Base-by-base conservation (phyloP, 164 flowering plant genomes). In the Aristolochia californica region DNA sequence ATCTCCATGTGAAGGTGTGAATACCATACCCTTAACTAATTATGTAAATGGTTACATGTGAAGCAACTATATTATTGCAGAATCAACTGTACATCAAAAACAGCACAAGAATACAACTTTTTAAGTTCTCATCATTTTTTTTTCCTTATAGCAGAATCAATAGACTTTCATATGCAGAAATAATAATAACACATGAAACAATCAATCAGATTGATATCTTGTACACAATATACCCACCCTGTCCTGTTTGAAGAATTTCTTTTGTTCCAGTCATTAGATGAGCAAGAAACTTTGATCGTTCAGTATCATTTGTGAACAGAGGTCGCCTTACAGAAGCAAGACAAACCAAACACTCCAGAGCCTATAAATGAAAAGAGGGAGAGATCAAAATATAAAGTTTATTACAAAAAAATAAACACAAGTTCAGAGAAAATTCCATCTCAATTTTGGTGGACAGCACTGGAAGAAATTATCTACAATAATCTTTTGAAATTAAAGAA, bases 231-330 rank as follows among this genome's bases (percentile, higher is more conserved):
- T 34, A 16, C 43, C 59, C 28, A 93, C 99, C 99, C 84, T 82
- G 80, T 56, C 96, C 97, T 25, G 93, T 78, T 75, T 83, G 90
- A 20, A 93, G 71, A 70, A 93, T 87, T 57, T 85, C 99, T 66
- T 84, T 87, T 11, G 99, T 93, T 78, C 99, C 97, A 27, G 95
- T 78, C 87, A 93, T 85, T 50, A 93, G 66, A 77, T 85, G 97
- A 56, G 86, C 96, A 73, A 93, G 80, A 73, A 83, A 93, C 77
- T 84, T 89, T 27, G 91, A 78, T 53, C 97, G 89, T 20, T 86
- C 75, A 53, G 80, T 72, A 61, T 93, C 97, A 74, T 77, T 85
- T 57, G 95, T 73, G 69, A 93, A 93, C 64, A 93, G 68, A 61
- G 99, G 87, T 25, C 99, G 90, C 57, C 99, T 79, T 45, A 93